Base-by-base conservation (phyloP, 352 stramenopile species). In the Thraustotheca clavata region DNA sequence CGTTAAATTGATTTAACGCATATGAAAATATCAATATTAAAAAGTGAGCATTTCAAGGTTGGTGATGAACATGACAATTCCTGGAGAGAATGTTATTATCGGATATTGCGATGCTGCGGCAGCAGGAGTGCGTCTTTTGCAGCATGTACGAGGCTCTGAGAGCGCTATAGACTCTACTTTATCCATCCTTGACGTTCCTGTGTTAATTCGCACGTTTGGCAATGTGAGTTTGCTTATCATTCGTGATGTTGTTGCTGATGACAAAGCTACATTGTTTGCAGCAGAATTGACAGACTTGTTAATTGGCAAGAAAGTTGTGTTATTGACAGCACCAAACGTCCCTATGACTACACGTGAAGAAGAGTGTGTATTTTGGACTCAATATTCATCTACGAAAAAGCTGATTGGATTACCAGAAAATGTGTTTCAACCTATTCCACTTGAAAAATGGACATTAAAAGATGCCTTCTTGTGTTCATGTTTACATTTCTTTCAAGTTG, bases 401-500 rank as follows among this genome's bases (percentile, higher is more conserved):
- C 22, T 65, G 16, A 32, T 5, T n/a, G 43, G n/a, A 2, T n/a
- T 65, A 27, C 14, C 57, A 9, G 22, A 26, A 18, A n/a, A 27
- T 12, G n/a, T 31, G 6, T 55, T 65, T n/a, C n/a, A 55, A 11
- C 57, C 38, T 16, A 54, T 65, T 54, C 57, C 57, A 11, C 29
- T 54, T n/a, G 24, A n/a, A 26, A 35, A 34, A 40, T 65, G 57
- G 57, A 65, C 57, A 32, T 20, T 65, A 29, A 65, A 65, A 20
- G 57, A 65, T 27, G 35, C 46, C 11, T 54, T 65, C 38, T 46
- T 65, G 9, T 40, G 57, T 20, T 36, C 57, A 3, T 49, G 38
- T n/a, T 49, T 65, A 46, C 57, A 65, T 20, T 65, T 65, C 39
- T 49, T 65, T 33, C 57, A 65, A 22, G 57, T 65, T 16, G 57